A percentile compares a stretch with the other conserved stretches of the same genome.
These are phyloP conservation scores for Xylariaceae sp. DNA, from an alignment of 2,329 filamentous ascomycete genomes.

Conservation along the genomic window DNA sequence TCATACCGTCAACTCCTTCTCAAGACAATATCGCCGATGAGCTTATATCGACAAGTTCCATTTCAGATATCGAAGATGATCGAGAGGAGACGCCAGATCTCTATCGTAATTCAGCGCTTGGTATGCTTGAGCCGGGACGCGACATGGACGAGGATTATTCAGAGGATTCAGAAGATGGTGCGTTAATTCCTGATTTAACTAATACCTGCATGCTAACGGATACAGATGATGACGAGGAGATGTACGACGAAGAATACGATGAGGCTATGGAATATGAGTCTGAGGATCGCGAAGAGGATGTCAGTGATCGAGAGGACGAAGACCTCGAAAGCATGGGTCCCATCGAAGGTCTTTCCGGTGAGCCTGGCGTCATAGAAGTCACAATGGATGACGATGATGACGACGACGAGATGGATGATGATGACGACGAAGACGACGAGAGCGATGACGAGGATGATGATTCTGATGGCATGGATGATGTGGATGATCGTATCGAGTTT, in stretches of 20 bases:
- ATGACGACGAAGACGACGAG: conserved; percentile 58
- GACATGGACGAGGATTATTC: conserved; percentile 69
- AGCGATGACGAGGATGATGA: conserved; percentile 60
- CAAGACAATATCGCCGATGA: conserved; percentile 77
- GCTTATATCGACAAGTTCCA: conserved; percentile 78
- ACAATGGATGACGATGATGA: conserved; percentile 71
- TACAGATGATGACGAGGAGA: conserved; percentile 73
- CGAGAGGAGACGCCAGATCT: conserved; percentile 95
- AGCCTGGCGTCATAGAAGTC: conserved; percentile 64
- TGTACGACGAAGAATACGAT: conserved; percentile 88
- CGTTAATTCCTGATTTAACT: not conserved
- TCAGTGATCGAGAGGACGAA: conserved; percentile 88
- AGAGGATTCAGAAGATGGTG: conserved; percentile 65
- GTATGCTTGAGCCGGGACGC: conserved; percentile 83
- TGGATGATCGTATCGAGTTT: conserved; percentile 50
- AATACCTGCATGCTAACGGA: conserved; percentile 8
- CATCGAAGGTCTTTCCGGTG: conserved; percentile 69
- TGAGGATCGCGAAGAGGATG: conserved; percentile 75
- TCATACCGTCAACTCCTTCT: conserved; percentile 63
- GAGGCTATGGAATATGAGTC: conserved; percentile 88
- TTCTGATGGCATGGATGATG: conserved; percentile 56
- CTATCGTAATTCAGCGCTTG: conserved; percentile 91
- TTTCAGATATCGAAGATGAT: conserved; percentile 81
- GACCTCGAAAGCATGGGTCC: conserved; percentile 73
- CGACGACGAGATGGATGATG: conserved; percentile 62